Conservation (phyloP, 805 yeast genomes). For the Hanseniaspora meyeri region DNA sequence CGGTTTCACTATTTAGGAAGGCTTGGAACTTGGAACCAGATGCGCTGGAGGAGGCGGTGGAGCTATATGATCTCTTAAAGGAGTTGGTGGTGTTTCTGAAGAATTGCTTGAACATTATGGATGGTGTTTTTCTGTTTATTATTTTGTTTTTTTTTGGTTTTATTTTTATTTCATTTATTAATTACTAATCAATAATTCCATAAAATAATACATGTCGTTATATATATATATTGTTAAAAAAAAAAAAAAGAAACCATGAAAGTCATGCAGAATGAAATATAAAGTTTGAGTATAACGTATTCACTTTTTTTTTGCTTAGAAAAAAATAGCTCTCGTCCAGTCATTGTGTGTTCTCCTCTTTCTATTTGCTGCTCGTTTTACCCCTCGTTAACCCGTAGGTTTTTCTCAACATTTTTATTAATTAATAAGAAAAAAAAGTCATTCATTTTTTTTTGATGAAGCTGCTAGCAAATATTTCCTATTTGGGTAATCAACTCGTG, state of each 20-base stretch:
- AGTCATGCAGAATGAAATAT: too few species aligned
- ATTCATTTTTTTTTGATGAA: not conserved
- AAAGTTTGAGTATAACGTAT: too few species aligned
- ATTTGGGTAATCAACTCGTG: too few species aligned
- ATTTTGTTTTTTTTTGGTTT: not conserved
- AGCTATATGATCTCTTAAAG: constrained; percentile 10
- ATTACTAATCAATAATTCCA: not conserved
- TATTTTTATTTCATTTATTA: not conserved
- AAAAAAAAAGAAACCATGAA: too few species aligned
- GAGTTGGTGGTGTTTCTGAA: constrained; percentile 1
- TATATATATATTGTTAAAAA: too few species aligned
- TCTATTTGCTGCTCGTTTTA: not conserved
- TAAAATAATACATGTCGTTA: too few species aligned
- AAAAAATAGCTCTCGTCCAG: not conserved
- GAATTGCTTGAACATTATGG: constrained; percentile 7
- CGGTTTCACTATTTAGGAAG: constrained; percentile 76
- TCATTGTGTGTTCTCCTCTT: not conserved
- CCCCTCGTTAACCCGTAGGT: not conserved
- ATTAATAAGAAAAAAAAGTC: too few species aligned
- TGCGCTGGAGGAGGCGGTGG: not conserved
- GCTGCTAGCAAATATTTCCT: not conserved
- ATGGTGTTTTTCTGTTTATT: not conserved
- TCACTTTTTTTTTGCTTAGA: too few species aligned
- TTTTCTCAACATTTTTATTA: not conserved
- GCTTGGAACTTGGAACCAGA: constrained; percentile 43